Evolutionary conservation across 768 basidiomycete genomes (phyloP).

Genomic region (Podaxis sp.): DNA sequence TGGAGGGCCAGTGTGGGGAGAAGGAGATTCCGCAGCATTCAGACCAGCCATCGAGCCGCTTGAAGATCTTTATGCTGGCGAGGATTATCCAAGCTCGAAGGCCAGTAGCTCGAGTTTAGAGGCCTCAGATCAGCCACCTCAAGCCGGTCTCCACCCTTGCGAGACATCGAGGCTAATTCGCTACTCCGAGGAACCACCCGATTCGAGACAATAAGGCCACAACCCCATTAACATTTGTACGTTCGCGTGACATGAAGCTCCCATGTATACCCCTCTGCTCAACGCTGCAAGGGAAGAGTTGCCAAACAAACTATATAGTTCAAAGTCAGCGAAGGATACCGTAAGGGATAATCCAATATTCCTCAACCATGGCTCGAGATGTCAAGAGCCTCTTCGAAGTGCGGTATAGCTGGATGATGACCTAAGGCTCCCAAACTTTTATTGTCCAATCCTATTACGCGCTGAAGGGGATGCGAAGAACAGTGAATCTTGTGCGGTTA

Average conservation of each 20-base stretch:
- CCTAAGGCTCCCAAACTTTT: not conserved
- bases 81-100: not conserved
- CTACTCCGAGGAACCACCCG: too few relatives aligned
- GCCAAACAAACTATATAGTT: slow-evolving; percentile 7
- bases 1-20: slow-evolving; percentile 10
- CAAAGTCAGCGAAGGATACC: slow-evolving; percentile 7
- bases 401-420: not conserved
- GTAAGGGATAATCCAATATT: not conserved
- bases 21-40: not conserved
- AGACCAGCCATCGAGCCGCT: not conserved
- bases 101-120: too few relatives aligned
- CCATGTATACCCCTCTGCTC: not conserved
- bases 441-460: not conserved
- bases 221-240: too few relatives aligned
- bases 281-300: not conserved
- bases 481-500: not conserved
- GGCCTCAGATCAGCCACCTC: too few relatives aligned
- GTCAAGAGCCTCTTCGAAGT: not conserved
- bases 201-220: not conserved
- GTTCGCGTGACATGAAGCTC: not conserved
- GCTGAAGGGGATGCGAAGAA: not conserved
- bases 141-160: too few relatives aligned
- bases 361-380: not conserved
- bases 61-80: not conserved
- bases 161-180: too few relatives aligned